Conservation (phyloP, 2,329 filamentous ascomycete genomes). For the Zymoseptoria tritici region DNA sequence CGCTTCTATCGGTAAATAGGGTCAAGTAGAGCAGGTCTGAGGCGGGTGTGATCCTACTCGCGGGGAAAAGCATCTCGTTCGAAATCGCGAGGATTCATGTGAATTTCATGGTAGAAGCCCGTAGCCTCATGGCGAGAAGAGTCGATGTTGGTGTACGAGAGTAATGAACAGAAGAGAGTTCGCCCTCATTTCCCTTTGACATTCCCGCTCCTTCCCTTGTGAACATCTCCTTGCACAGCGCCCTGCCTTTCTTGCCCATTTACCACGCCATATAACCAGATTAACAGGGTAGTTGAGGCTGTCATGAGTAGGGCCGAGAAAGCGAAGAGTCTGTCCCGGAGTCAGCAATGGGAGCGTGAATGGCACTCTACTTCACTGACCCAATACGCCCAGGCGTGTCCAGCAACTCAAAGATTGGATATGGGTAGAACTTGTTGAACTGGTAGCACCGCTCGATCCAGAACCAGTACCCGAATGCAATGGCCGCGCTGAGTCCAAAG, state of each 20-base stretch:
- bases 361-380: constrained; percentile 11
- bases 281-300: constrained; percentile 58
- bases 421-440: constrained; percentile 69
- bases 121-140: too few relatives aligned
- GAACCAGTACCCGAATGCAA: constrained; percentile 65
- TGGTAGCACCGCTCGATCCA: constrained; percentile 69
- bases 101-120: too few relatives aligned
- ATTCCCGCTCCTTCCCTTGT: constrained; percentile 17
- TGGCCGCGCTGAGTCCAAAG: constrained; percentile 48
- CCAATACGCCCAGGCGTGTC: constrained; percentile 57
- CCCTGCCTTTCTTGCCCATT: constrained; percentile 44
- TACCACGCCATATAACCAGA: constrained; percentile 60
- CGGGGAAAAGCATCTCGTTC: neutral
- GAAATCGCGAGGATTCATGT: neutral
- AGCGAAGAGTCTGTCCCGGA: constrained; percentile 39
- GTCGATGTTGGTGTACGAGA: too few relatives aligned
- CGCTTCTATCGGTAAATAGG: too few relatives aligned
- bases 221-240: constrained; percentile 3
- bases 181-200: constrained; percentile 19
- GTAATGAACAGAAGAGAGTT: too few relatives aligned
- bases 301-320: constrained; percentile 59
- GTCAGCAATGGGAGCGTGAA: neutral
- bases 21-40: too few relatives aligned
- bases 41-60: too few relatives aligned
- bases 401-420: constrained; percentile 71